Evolutionary conservation across 2,329 filamentous ascomycete genomes (phyloP).

Genomic region (Penicillium palitans): DNA sequence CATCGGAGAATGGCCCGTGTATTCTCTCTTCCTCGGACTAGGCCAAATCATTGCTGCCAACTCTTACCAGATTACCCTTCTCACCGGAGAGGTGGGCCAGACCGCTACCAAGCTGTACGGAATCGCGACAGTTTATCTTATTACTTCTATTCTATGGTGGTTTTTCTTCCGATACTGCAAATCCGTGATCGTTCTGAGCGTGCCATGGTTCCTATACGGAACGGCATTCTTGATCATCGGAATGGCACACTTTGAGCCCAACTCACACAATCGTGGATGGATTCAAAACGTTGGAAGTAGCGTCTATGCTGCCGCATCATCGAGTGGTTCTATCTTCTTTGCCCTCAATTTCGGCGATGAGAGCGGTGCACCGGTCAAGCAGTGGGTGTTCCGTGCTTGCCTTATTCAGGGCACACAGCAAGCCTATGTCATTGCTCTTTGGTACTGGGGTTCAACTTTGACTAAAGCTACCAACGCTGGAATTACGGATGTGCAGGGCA

Average conservation of each 20-base stretch:
- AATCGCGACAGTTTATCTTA: slow-evolving; percentile 60
- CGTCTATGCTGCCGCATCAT: slow-evolving; percentile 62
- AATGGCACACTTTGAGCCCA: slow-evolving; percentile 56
- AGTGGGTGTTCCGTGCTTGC: slow-evolving; percentile 68
- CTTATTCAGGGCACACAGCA: slow-evolving; percentile 68
- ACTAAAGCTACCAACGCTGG: slow-evolving; percentile 48
- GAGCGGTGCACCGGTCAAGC: slow-evolving; percentile 61
- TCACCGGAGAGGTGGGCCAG: slow-evolving; percentile 63
- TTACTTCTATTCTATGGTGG: slow-evolving; percentile 64
- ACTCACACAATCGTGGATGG: slow-evolving; percentile 48
- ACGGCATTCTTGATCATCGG: slow-evolving; percentile 65
- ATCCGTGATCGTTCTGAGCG: slow-evolving; percentile 58
- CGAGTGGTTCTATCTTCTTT: slow-evolving; percentile 65
- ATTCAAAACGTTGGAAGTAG: slow-evolving; percentile 63
- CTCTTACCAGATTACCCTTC: slow-evolving; percentile 67
- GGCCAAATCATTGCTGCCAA: slow-evolving; percentile 66
- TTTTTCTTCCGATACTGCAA: slow-evolving; percentile 59
- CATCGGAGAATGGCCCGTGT: slow-evolving; percentile 65
- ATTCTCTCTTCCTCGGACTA: slow-evolving; percentile 61
- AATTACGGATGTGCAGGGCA: slow-evolving; percentile 37
- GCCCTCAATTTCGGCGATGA: slow-evolving; percentile 67
- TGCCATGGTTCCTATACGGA: slow-evolving; percentile 65
- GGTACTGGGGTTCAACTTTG: slow-evolving; percentile 65
- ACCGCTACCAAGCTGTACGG: slow-evolving; percentile 60
- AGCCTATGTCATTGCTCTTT: slow-evolving; percentile 63